Base-by-base conservation (phyloP, 2,329 filamentous ascomycete genomes). In the Scytalidium lignicola region DNA sequence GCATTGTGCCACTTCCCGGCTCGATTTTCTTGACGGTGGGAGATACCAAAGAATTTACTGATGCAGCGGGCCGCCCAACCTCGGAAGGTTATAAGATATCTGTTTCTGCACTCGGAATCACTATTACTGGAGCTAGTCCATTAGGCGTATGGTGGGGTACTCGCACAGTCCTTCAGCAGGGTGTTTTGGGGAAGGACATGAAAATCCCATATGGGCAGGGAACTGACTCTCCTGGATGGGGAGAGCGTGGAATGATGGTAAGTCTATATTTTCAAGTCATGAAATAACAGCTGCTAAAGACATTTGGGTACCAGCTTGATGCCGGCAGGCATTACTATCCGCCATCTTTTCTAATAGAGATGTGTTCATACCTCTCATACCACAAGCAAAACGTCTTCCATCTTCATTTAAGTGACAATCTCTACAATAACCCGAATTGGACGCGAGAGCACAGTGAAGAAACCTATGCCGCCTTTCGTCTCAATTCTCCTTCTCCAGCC, bases 381-480 rank as follows among this genome's bases (percentile, higher is more conserved):
- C 82, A 79, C 66, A 83, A 82, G 57, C 73, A 81, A 54, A 81
- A 80, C 53, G 73, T 73, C 1, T 75, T 82, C 46, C 79, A 82
- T 41, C 62, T 82, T 17, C 79, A 83, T 57, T 67, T 80, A 3
- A 79, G 73, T 51, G 79, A 83, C 58, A 82, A 81, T 55, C 63
- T 78, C 3, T 72, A 72, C 58, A 72, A 75, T 41, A 78, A 76
- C 29, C 65, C 72, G 1, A 65, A 68, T 19, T 67, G 72, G 17
- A 79, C 80, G 43, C 70, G 67, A 37, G 52, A 59, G 23, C 47
- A 51, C 0, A 74, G 71, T 47, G 59, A 75, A 22, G 62, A 72
- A 10, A 66, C 81, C 0, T 81, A 81, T 52, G 73, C 78, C 1
- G 69, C 76, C 5, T 83, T 83, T 58, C 68, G 79, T 0, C 65